A percentile compares a stretch with the other conserved stretches of the same genome.
These are phyloP conservation scores for Cyclospora cayetanensis DNA, from an alignment of 169 alveolate species.

Conservation along the genomic window DNA sequence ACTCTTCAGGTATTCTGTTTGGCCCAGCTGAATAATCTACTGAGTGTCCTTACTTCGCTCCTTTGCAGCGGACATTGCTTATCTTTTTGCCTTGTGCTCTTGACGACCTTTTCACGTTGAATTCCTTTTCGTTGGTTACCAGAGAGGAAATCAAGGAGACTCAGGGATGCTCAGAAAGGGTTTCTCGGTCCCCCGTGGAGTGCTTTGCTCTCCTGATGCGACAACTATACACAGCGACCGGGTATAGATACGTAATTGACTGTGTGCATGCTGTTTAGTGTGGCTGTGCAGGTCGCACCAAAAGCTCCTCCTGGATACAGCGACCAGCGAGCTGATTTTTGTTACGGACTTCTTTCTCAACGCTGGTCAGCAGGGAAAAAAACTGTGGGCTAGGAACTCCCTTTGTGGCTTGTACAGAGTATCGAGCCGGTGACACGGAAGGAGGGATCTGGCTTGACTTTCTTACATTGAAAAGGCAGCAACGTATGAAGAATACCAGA, in stretches of 20 bases:
- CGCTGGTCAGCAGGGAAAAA: slow-evolving; percentile 17
- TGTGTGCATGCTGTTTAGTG: not conserved
- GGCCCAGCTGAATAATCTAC: not conserved
- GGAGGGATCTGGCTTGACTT: not conserved
- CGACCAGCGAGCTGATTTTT: slow-evolving; percentile 69
- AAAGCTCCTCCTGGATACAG: slow-evolving; percentile 72
- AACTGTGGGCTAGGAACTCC: not conserved
- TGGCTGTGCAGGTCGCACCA: slow-evolving; percentile 69
- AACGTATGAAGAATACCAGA: not conserved
- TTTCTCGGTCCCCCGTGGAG: no score
- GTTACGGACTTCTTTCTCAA: slow-evolving; percentile 67
- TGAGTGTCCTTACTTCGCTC: not conserved
- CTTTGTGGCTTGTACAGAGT: not conserved
- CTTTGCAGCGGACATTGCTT: not conserved
- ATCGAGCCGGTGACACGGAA: not conserved
- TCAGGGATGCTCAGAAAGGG: no score
- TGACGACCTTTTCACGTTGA: not conserved
- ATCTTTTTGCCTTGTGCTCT: not conserved
- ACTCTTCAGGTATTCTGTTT: slow-evolving; percentile 18
- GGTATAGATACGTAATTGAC: no score
- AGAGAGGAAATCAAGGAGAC: no score
- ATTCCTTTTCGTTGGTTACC: no score
- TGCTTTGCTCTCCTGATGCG: no score
- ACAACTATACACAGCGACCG: no score
- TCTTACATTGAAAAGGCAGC: no score